Evolutionary conservation across 306 rosid species (phyloP).

Genomic region (Astragalus glycyphyllos): DNA sequence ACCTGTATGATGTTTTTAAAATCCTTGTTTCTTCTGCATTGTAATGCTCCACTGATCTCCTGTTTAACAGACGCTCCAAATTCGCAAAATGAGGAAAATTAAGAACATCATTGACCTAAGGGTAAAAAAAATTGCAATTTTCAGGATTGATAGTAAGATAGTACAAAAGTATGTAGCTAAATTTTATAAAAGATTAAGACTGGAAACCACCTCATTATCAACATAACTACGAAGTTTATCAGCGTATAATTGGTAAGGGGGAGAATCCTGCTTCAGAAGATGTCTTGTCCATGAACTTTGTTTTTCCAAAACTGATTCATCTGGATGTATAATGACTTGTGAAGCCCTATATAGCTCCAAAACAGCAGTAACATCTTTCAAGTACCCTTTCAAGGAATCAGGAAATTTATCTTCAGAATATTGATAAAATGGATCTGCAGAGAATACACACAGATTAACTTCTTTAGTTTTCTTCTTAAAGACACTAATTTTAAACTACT

Average conservation of each 20-base stretch:
- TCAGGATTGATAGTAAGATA: slow-evolving; percentile 20
- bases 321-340: slow-evolving; percentile 61
- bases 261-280: slow-evolving; percentile 57
- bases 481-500: not conserved
- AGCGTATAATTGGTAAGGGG: slow-evolving; percentile 21
- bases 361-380: slow-evolving; percentile 66
- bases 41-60: slow-evolving; percentile 67
- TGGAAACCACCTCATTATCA: slow-evolving; percentile 63
- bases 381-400: slow-evolving; percentile 71
- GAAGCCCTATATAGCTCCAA: slow-evolving; percentile 81
- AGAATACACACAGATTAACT: slow-evolving; percentile 28
- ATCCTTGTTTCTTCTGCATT: slow-evolving; percentile 58
- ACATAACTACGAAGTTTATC: slow-evolving; percentile 45
- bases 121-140: slow-evolving; percentile 29
- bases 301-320: slow-evolving; percentile 65
- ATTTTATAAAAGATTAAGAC: not conserved
- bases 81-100: slow-evolving; percentile 61
- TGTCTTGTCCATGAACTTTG: slow-evolving; percentile 62
- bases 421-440: slow-evolving; percentile 69
- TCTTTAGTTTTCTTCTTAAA: not conserved
- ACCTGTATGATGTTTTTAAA: slow-evolving; percentile 75
- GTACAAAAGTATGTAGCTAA: not conserved
- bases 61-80: slow-evolving; percentile 66
- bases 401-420: slow-evolving; percentile 66
- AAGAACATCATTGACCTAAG: slow-evolving; percentile 68